A percentile compares a stretch with the other conserved stretches of the same genome.
Evolutionary conservation across 2,329 filamentous ascomycete genomes (phyloP).

Genomic region (Epichloe sibirici): DNA sequence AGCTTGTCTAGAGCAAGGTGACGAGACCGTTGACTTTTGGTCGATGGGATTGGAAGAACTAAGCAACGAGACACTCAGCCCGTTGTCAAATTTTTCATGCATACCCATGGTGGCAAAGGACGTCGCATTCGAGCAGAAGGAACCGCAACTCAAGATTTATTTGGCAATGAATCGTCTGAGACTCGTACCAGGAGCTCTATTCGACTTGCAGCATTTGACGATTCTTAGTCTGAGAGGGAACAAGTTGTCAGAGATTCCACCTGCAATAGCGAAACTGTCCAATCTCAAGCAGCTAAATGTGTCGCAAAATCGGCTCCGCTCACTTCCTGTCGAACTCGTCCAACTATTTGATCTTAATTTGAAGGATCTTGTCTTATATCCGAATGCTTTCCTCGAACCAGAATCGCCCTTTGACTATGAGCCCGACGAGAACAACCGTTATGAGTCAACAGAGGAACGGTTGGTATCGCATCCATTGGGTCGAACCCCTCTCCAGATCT

Average conservation of each 20-base stretch:
- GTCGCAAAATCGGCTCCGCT: constrained; percentile 48
- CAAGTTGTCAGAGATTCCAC: constrained; percentile 45
- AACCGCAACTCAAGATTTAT: constrained; percentile 48
- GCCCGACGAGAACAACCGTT: constrained; percentile 1
- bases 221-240: constrained; percentile 57
- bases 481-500: constrained; percentile 20
- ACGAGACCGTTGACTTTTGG: constrained; percentile 50
- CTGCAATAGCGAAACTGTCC: constrained; percentile 42
- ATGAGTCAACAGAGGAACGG: constrained; percentile 4
- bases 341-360: constrained; percentile 39
- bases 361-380: constrained; percentile 41
- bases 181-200: constrained; percentile 46
- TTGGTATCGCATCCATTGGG: constrained; percentile 16
- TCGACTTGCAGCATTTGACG: constrained; percentile 48
- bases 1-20: constrained; percentile 43
- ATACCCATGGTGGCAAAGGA: constrained; percentile 42
- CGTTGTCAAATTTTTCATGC: constrained; percentile 40
- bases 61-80: constrained; percentile 43
- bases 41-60: constrained; percentile 40
- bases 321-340: constrained; percentile 51
- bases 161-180: constrained; percentile 46
- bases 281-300: constrained; percentile 54
- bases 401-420: constrained; percentile 4
- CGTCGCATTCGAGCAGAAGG: constrained; percentile 46
- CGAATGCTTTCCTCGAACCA: constrained; percentile 49